A percentile compares a stretch with the other conserved stretches of the same genome.
These are phyloP conservation scores for Nicotiana undulata DNA, from an alignment of 257 asterid genomes.

Conservation along the genomic window DNA sequence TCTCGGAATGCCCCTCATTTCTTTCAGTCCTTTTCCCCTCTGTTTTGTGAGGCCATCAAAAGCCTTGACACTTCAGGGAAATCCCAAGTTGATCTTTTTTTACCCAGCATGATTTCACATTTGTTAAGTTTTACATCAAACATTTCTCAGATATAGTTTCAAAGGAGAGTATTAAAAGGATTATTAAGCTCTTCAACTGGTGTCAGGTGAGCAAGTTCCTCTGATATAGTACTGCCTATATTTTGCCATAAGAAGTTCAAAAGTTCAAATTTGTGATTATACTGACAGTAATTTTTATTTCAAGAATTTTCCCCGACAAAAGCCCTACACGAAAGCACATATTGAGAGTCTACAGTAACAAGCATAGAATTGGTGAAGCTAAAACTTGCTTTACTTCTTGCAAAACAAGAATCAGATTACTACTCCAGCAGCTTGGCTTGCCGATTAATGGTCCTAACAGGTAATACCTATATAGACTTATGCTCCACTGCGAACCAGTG, in stretches of 20 bases:
- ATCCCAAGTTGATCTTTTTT: not conserved
- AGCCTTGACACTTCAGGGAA: too few species aligned
- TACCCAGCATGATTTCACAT: not conserved
- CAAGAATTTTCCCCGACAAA: not conserved
- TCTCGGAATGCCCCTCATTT: slow-evolving; percentile 61
- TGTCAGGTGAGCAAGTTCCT: not conserved
- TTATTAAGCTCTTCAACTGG: not conserved
- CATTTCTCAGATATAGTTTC: not conserved
- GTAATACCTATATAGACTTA: not conserved
- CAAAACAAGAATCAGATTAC: not conserved
- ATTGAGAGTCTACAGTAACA: not conserved
- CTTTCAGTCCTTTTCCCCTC: too few species aligned
- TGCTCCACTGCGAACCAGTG: not conserved
- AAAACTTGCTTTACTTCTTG: not conserved
- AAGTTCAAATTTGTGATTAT: not conserved
- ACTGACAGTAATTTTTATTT: not conserved
- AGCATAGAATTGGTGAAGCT: not conserved
- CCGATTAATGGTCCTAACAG: not conserved
- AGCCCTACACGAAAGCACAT: not conserved
- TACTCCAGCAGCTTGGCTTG: not conserved
- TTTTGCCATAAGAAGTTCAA: not conserved
- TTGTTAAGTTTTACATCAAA: not conserved
- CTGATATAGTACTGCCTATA: not conserved
- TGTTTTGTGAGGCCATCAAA: not conserved
- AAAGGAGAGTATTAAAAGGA: not conserved